Conservation (phyloP, 2,329 filamentous ascomycete genomes). For the Neurospora sp. region DNA sequence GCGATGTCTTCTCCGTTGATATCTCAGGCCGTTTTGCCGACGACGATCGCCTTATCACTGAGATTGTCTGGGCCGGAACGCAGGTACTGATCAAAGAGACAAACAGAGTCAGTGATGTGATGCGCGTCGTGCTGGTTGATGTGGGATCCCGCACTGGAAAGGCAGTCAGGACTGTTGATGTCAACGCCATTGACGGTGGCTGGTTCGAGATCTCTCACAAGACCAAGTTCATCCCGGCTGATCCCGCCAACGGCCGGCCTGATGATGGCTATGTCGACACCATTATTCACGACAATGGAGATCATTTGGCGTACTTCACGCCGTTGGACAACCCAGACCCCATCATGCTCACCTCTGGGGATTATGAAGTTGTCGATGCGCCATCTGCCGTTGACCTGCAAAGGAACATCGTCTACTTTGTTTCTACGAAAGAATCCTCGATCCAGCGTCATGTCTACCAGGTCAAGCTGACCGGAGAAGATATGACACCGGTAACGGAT, state of each 20-base stretch:
- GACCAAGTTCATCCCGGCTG: constrained; percentile 78
- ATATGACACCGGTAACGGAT: constrained; percentile 65
- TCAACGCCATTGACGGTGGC: constrained; percentile 79
- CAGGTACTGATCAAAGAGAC: constrained; percentile 85
- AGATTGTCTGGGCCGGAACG: constrained; percentile 80
- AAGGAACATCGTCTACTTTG: constrained; percentile 84
- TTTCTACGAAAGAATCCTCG: constrained; percentile 75
- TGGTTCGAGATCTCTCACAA: constrained; percentile 94
- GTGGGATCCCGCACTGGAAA: constrained; percentile 63
- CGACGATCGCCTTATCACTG: constrained; percentile 81
- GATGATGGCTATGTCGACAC: constrained; percentile 91
- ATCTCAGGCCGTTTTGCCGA: constrained; percentile 70
- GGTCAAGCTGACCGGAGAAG: constrained; percentile 72
- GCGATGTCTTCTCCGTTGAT: constrained; percentile 70
- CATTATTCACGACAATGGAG: constrained; percentile 73
- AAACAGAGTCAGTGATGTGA: constrained; percentile 85
- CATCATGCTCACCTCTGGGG: constrained; percentile 73
- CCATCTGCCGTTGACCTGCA: constrained; percentile 77
- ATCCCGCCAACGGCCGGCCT: constrained; percentile 62
- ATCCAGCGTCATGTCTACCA: constrained; percentile 89
- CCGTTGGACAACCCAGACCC: constrained; percentile 78
- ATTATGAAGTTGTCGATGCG: constrained; percentile 85
- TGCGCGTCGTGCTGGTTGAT: constrained; percentile 81
- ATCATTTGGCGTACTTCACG: constrained; percentile 89
- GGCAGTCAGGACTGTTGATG: constrained; percentile 69